Evolutionary conservation across 768 basidiomycete species (phyloP).

Genomic region (Pisolithus albus): DNA sequence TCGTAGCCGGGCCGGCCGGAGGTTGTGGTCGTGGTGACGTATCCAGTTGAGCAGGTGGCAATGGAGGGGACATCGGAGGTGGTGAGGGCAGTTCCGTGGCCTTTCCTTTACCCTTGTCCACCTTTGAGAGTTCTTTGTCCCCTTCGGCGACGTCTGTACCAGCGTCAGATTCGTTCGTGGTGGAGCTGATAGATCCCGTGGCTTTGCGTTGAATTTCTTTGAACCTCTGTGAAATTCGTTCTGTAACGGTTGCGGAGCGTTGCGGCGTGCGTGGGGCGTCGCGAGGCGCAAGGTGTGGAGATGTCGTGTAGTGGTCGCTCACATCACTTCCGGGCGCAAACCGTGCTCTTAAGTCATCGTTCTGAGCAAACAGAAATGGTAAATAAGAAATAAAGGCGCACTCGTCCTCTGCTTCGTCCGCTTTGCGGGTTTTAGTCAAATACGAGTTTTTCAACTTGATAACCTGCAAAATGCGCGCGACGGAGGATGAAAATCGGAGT

Average conservation of each 20-base stretch:
- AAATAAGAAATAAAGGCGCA: conserved; percentile 36
- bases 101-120: conserved; percentile 84
- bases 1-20: conserved; percentile 41
- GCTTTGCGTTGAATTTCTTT: conserved; percentile 67
- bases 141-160: conserved; percentile 23
- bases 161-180: conserved; percentile 15
- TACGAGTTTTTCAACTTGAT: conserved; percentile 72
- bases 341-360: conserved; percentile 52
- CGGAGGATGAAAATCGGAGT: background rate
- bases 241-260: conserved; percentile 74
- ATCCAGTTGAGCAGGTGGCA: conserved; percentile 41
- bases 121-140: conserved; percentile 38
- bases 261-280: conserved; percentile 42
- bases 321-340: conserved; percentile 69
- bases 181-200: conserved; percentile 27
- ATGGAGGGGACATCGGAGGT: conserved; percentile 54
- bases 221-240: conserved; percentile 78
- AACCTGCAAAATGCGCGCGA: conserved; percentile 28
- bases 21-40: conserved; percentile 29
- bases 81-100: conserved; percentile 51
- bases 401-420: conserved; percentile 95
- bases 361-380: conserved; percentile 1
- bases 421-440: conserved; percentile 67
- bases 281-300: conserved; percentile 57
- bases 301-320: conserved; percentile 75